Percentiles rank a stretch among this genome's conserved stretches.
phyloP scores from a whole-genome alignment of 306 rosid genomes.

The Lathyrus aphaca region DNA sequence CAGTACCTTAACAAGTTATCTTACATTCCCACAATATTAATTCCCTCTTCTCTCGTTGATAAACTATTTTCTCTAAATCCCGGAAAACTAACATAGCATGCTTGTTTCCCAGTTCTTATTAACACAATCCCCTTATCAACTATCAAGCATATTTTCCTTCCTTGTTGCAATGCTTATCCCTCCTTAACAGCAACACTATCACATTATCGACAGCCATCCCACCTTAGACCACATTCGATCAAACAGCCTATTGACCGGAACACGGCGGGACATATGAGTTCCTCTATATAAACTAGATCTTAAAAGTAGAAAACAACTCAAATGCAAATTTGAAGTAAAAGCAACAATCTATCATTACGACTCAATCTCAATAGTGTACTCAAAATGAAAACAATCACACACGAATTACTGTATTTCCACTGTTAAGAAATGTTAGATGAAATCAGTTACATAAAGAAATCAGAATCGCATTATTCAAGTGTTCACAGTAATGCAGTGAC shows the following conservation, averaged over 20 bases:
- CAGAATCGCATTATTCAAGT: neutral
- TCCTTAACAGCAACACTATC: conserved; percentile 18
- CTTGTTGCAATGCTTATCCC: neutral
- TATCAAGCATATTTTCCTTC: conserved; percentile 15
- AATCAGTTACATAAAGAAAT: neutral
- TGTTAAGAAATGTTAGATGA: conserved; percentile 17
- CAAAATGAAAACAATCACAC: neutral
- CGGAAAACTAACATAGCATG: conserved; percentile 16
- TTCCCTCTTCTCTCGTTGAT: conserved; percentile 16
- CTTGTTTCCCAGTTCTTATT: neutral
- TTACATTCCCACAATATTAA: neutral
- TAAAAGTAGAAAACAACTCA: conserved; percentile 1
- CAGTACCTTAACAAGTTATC: conserved; percentile 5
- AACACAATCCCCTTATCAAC: conserved; percentile 9
- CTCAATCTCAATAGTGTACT: neutral
- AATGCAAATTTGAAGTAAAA: neutral
- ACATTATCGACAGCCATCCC: neutral
- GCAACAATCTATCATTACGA: neutral
- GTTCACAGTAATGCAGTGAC: conserved; percentile 4
- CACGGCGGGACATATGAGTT: neutral
- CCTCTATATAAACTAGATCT: neutral
- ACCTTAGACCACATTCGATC: neutral
- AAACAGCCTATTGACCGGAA: neutral
- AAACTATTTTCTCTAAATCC: conserved; percentile 7
- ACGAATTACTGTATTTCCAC: neutral